phyloP scores from a whole-genome alignment of 495 filamentous ascomycete genomes.

The Tuber brumale region DNA sequence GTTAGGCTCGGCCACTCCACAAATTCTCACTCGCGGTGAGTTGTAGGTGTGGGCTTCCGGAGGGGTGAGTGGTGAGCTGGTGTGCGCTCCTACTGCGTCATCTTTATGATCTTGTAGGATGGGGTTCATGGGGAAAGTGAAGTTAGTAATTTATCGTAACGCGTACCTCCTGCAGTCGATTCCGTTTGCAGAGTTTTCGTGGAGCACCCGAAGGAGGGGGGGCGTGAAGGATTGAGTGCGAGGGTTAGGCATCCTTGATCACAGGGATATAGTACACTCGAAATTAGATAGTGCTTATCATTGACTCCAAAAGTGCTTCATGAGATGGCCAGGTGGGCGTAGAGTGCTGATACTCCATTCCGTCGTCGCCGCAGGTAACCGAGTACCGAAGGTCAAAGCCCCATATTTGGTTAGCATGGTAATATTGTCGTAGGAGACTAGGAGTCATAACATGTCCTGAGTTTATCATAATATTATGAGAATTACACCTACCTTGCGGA shows the following conservation, averaged over 20 bases:
- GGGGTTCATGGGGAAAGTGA: neutral
- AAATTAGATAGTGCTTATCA: neutral
- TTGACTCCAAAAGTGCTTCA: neutral
- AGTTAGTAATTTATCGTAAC: neutral
- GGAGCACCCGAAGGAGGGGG: neutral
- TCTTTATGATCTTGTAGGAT: neutral
- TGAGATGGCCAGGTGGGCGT: neutral
- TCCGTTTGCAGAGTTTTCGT: neutral
- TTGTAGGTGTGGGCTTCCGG: no score
- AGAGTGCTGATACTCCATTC: neutral
- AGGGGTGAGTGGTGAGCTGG: no score
- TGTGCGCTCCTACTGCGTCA: neutral
- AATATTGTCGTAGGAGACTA: neutral
- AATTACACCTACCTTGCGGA: no score
- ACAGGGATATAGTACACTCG: neutral
- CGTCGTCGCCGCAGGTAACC: neutral
- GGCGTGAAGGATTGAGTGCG: neutral
- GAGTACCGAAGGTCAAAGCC: neutral
- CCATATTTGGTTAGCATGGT: neutral
- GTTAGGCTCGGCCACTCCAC: no score
- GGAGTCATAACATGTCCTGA: neutral
- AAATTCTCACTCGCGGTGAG: no score
- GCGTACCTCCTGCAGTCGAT: neutral
- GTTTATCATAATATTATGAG: no score
- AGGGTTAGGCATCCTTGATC: neutral